Evolutionary conservation across 306 rosid species (phyloP), one percentile per base, ranked within the genome.

Genomic region (Inga laurina): DNA sequence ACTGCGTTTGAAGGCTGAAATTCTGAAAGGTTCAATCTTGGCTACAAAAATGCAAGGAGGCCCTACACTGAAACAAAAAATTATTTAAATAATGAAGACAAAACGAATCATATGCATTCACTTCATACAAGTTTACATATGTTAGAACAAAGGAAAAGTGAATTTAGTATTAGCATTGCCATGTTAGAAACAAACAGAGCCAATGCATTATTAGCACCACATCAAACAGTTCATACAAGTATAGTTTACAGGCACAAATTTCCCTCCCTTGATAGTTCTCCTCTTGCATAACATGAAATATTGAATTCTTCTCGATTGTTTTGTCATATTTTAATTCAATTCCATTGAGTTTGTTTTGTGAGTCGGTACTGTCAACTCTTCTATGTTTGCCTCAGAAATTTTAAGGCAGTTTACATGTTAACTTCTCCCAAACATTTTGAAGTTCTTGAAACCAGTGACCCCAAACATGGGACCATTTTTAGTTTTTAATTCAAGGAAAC

Each of bases 1-100:
- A 77, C 75, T 90, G 72, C 97, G 95, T 88, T 89, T 92, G 86
- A 95, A 95, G 89, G 96, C 91, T 32, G 93, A 91, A 85, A 92
- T 86, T 88, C 80, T 92, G 59, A 88, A 83, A 79, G 89, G 86
- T 85, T 86, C 87, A 52, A 84, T 72, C 85, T 89, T 91, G 88
- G 97, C 81, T 77, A 87, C 90, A 70, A 86, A 78, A 80, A 89
- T 86, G 85, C 82, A 83, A 83, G 93, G 89, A 86, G 91, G 82
- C 85, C 97, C 97, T 89, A 92, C 87, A 81, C 98, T 95, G 97
- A 86, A 92, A 82, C 87, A 91, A 86, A 72, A 72, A 84, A 85
- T 83, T 78, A 79, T 87, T 81, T 61, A 77, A 48, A 73, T 69
- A 80, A 79, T 77, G 82, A 51, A 75, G 74, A 81, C 73, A 66